A percentile compares a stretch with the other conserved stretches of the same genome.
phyloP scores from a whole-genome alignment of 2,329 filamentous ascomycete species.

The Septoria linicola region DNA sequence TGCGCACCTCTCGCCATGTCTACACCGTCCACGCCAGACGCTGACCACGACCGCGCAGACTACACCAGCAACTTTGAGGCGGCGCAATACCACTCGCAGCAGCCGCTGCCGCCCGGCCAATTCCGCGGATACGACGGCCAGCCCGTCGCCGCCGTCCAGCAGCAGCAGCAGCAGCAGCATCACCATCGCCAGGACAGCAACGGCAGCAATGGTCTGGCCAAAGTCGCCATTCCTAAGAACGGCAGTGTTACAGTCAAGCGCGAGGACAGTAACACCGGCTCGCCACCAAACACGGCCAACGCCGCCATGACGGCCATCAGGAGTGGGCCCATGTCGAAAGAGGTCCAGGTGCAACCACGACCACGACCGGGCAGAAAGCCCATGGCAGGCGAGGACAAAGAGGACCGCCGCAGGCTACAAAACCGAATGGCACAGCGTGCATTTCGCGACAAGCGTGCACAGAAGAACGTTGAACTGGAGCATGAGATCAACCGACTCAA shows the following conservation, averaged over 20 bases:
- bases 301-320: conserved; percentile 15
- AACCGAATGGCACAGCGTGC: conserved; percentile 89
- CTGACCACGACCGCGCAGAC: conserved; percentile 24
- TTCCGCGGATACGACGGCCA: background rate
- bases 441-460: conserved; percentile 83
- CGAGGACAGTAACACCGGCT: background rate
- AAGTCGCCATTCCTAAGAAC: conserved; percentile 18
- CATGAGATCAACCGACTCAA: conserved; percentile 47
- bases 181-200: conserved; percentile 3
- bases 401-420: conserved; percentile 90
- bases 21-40: conserved; percentile 19
- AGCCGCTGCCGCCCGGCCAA: background rate
- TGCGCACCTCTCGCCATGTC: conserved; percentile 19
- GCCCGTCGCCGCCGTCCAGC: no score
- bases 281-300: conserved; percentile 4
- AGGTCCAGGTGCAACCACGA: conserved; percentile 43
- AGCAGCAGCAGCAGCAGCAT: background rate
- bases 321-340: conserved; percentile 41
- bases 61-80: background rate
- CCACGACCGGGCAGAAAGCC: conserved; percentile 82
- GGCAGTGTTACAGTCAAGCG: conserved; percentile 6
- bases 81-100: background rate
- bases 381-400: conserved; percentile 72
- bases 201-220: conserved; percentile 15
- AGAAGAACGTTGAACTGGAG: conserved; percentile 59